These are phyloP conservation scores for Fusarium sp. DNA, from an alignment of 2,329 filamentous ascomycete genomes.

Conservation along the genomic window DNA sequence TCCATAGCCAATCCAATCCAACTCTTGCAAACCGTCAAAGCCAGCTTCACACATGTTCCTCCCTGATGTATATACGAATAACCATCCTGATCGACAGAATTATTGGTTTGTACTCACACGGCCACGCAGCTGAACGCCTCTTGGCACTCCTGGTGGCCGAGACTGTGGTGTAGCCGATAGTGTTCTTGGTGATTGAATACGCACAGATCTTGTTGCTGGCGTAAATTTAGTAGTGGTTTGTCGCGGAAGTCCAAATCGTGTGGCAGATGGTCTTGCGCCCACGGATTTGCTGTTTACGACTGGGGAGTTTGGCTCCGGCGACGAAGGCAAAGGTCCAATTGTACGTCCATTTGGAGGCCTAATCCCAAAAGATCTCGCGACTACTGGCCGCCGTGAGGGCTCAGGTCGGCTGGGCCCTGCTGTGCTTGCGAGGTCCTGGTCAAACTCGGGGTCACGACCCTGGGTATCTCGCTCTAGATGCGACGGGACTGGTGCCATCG, in stretches of 20 bases:
- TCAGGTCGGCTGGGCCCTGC: not conserved
- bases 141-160: conserved; percentile 8
- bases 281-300: conserved; percentile 35
- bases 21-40: not conserved
- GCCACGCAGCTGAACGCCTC: conserved; percentile 12
- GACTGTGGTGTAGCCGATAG: conserved; percentile 29
- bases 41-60: not conserved
- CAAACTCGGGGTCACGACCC: conserved; percentile 27
- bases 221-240: conserved; percentile 17
- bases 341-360: conserved; percentile 19
- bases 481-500: conserved; percentile 56
- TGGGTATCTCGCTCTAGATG: conserved; percentile 55
- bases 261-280: conserved; percentile 25
- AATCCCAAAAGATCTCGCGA: conserved; percentile 20
- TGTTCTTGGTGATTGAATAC: conserved; percentile 40
- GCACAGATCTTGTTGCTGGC: conserved; percentile 40
- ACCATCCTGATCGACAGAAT: not conserved
- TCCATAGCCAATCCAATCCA: conserved; percentile 13
- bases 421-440: conserved; percentile 2
- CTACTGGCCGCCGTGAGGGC: conserved; percentile 9
- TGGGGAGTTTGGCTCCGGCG: conserved; percentile 16
- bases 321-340: conserved; percentile 14
- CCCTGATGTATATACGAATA: conserved; percentile 13
- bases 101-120: conserved; percentile 21
- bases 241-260: conserved; percentile 20